Conservation (phyloP, 1,139 yeast species). For the Magnusiomyces paraingens region DNA sequence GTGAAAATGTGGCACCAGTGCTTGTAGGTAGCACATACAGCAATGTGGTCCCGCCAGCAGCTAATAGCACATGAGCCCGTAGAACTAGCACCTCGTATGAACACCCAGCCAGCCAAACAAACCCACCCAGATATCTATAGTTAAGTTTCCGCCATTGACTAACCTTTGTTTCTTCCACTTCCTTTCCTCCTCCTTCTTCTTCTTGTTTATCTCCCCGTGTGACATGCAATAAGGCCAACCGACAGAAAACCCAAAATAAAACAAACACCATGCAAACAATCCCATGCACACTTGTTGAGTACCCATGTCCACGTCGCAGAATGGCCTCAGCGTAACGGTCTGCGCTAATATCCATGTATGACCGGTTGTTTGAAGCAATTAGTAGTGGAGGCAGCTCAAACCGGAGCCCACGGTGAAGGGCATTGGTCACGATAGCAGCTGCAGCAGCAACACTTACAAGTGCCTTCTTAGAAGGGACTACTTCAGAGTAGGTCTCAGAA, state of each 20-base stretch:
- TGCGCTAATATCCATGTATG: neutral
- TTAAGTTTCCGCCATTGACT: too few relatives aligned
- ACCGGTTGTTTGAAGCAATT: neutral
- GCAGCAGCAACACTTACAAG: neutral
- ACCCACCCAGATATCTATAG: neutral
- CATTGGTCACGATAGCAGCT: neutral
- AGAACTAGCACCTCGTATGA: neutral
- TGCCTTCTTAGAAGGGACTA: neutral
- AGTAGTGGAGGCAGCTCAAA: neutral
- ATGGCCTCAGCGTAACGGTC: neutral
- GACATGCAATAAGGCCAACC: neutral
- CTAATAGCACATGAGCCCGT: neutral
- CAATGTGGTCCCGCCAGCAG: neutral
- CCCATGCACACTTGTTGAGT: neutral
- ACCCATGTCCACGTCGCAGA: neutral
- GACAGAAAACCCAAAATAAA: neutral
- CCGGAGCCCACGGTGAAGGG: neutral
- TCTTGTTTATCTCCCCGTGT: neutral
- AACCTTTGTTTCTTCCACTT: neutral
- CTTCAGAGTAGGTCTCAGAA: neutral
- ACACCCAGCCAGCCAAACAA: neutral
- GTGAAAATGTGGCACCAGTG: neutral
- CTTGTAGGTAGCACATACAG: neutral
- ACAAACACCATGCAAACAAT: neutral
- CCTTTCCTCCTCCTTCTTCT: neutral